Evolutionary conservation across 768 basidiomycete species (phyloP).

Genomic region (Tricholoma bakamatsutake): DNA sequence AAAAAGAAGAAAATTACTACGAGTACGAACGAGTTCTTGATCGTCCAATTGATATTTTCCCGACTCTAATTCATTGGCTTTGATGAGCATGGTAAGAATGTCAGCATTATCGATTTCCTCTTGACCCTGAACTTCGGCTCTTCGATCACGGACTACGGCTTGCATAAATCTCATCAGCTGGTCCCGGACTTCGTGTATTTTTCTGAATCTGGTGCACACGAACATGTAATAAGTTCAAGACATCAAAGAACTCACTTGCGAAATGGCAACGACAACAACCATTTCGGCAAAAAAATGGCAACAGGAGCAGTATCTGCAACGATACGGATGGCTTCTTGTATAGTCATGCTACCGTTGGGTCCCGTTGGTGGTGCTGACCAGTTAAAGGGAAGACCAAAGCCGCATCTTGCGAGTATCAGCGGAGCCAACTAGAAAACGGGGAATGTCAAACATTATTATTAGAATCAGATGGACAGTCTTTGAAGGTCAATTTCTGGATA

Average conservation of each 20-base stretch:
- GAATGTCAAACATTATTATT: background rate
- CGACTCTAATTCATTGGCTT: slow-evolving; percentile 39
- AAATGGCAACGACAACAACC: slow-evolving; percentile 31
- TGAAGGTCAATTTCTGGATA: slow-evolving; percentile 25
- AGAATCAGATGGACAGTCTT: slow-evolving; percentile 15
- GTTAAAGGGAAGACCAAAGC: slow-evolving; percentile 38
- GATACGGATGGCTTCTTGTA: slow-evolving; percentile 32
- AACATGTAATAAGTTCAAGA: background rate
- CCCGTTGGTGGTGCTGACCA: slow-evolving; percentile 34
- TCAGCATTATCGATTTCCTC: slow-evolving; percentile 17
- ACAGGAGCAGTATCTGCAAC: slow-evolving; percentile 25
- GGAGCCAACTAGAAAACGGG: slow-evolving; percentile 31
- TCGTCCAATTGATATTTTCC: slow-evolving; percentile 34
- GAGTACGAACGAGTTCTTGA: slow-evolving; percentile 30
- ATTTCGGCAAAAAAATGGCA: slow-evolving; percentile 27
- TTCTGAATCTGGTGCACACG: slow-evolving; percentile 21
- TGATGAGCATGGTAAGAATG: slow-evolving; percentile 37
- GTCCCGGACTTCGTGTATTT: slow-evolving; percentile 23
- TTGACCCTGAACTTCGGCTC: slow-evolving; percentile 20
- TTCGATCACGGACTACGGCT: slow-evolving; percentile 28
- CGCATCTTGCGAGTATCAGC: slow-evolving; percentile 38
- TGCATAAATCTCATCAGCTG: slow-evolving; percentile 33
- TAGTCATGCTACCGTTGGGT: slow-evolving; percentile 30
- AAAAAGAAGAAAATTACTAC: background rate
- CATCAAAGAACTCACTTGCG: slow-evolving; percentile 20